phyloP scores from a whole-genome alignment of 306 rosid species.

The Fagus crenata region DNA sequence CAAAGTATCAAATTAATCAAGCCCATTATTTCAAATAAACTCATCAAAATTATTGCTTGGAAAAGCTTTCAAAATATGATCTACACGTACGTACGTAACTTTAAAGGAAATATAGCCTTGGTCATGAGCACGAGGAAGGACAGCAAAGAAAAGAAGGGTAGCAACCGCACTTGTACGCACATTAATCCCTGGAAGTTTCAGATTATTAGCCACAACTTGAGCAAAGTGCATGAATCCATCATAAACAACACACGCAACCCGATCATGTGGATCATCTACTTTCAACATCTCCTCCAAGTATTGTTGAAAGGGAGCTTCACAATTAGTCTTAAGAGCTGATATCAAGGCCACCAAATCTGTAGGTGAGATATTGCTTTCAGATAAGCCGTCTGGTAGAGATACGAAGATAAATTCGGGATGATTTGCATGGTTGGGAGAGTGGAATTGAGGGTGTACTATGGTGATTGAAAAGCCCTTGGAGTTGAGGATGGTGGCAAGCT shows the following conservation, averaged over 20 bases:
- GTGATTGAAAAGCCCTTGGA: constrained; percentile 37
- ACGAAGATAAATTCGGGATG: background rate
- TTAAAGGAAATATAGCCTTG: background rate
- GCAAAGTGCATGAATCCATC: constrained; percentile 6
- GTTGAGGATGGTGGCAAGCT: constrained; percentile 26
- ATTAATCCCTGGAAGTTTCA: background rate
- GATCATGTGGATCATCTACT: background rate
- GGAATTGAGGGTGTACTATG: constrained; percentile 26
- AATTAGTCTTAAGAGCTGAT: background rate
- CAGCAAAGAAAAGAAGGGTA: background rate
- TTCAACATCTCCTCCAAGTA: background rate
- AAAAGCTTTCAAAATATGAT: too few species aligned
- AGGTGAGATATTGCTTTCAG: background rate
- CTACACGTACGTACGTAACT: background rate
- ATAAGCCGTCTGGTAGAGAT: background rate
- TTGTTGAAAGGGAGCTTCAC: background rate
- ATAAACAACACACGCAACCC: background rate
- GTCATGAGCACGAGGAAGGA: background rate
- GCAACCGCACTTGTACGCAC: background rate
- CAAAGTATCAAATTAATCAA: too few species aligned
- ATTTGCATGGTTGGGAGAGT: constrained; percentile 20
- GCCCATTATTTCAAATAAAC: too few species aligned
- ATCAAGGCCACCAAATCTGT: background rate
- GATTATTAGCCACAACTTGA: background rate
- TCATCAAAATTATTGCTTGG: too few species aligned